Percentiles rank a stretch among this genome's conserved stretches.
phyloP scores from a whole-genome alignment of 805 yeast species.

The Grigorovia jiainica region DNA sequence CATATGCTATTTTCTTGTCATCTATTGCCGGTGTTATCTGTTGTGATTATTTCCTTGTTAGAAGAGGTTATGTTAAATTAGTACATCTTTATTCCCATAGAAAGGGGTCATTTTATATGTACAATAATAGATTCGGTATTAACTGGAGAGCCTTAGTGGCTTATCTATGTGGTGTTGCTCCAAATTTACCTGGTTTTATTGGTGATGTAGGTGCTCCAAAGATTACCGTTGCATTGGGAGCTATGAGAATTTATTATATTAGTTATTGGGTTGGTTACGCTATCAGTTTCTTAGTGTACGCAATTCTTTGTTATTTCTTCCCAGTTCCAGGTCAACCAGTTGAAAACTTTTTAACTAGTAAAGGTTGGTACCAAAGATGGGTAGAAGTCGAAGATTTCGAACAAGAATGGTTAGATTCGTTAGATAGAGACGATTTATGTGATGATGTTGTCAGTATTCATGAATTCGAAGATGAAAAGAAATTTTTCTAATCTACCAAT shows the following conservation, averaged over 20 bases:
- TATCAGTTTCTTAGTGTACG: constrained; percentile 46
- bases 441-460: constrained; percentile 5
- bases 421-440: constrained; percentile 2
- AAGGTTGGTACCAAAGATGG: constrained; percentile 55
- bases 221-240: constrained; percentile 54
- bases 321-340: constrained; percentile 43
- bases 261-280: constrained; percentile 71
- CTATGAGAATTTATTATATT: constrained; percentile 55
- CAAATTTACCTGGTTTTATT: constrained; percentile 34
- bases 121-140: constrained; percentile 42
- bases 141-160: constrained; percentile 79
- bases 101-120: constrained; percentile 36
- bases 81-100: constrained; percentile 49
- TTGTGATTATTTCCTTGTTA: constrained; percentile 49
- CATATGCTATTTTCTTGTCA: constrained; percentile 70
- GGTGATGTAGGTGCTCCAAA: constrained; percentile 43
- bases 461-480: constrained; percentile 2
- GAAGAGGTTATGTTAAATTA: constrained; percentile 56
- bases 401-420: constrained; percentile 19
- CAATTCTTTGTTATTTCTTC: constrained; percentile 39
- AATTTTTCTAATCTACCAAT: not conserved
- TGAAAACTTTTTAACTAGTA: constrained; percentile 34
- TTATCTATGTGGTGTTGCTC: constrained; percentile 34
- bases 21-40: constrained; percentile 67
- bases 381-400: constrained; percentile 58